Conservation (phyloP, 768 basidiomycete species). For the Calocybe gangraenosa region DNA sequence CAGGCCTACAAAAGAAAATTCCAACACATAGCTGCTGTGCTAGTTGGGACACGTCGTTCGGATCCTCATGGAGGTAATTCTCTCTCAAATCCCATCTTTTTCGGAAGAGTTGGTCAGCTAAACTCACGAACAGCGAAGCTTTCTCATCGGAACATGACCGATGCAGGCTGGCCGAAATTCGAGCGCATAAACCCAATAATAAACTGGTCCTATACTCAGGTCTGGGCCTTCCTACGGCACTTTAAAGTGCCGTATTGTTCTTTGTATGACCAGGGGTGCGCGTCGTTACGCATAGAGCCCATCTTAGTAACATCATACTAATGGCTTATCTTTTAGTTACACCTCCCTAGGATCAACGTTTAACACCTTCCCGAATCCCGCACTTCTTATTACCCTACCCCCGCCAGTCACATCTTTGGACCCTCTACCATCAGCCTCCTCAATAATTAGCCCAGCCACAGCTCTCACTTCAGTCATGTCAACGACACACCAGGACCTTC, state of each 20-base stretch:
- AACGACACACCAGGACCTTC: slow-evolving; percentile 13
- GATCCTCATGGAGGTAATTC: slow-evolving; percentile 92
- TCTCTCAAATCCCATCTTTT: not conserved
- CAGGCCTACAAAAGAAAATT: slow-evolving; percentile 63
- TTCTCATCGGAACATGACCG: slow-evolving; percentile 72
- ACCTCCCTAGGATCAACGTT: slow-evolving; percentile 95
- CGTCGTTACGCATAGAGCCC: slow-evolving; percentile 6
- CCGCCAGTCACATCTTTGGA: slow-evolving; percentile 1
- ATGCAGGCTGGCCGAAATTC: slow-evolving; percentile 85
- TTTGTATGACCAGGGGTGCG: slow-evolving; percentile 89
- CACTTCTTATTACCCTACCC: slow-evolving; percentile 41
- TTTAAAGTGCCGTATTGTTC: slow-evolving; percentile 81
- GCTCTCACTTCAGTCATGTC: slow-evolving; percentile 22
- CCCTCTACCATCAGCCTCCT: slow-evolving; percentile 16
- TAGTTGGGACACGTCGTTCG: slow-evolving; percentile 83
- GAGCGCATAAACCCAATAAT: slow-evolving; percentile 94
- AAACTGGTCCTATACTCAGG: slow-evolving; percentile 86
- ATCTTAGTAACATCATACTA: not conserved
- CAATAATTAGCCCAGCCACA: slow-evolving; percentile 20
- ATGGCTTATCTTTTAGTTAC: slow-evolving; percentile 59
- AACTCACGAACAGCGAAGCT: slow-evolving; percentile 51
- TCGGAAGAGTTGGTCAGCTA: not conserved
- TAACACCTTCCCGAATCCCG: slow-evolving; percentile 93
- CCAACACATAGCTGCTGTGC: slow-evolving; percentile 72
- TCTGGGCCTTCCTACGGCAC: slow-evolving; percentile 82